Conservation (phyloP, 1,284 basidiomycete species). For the Apiotrichum brassicae region DNA sequence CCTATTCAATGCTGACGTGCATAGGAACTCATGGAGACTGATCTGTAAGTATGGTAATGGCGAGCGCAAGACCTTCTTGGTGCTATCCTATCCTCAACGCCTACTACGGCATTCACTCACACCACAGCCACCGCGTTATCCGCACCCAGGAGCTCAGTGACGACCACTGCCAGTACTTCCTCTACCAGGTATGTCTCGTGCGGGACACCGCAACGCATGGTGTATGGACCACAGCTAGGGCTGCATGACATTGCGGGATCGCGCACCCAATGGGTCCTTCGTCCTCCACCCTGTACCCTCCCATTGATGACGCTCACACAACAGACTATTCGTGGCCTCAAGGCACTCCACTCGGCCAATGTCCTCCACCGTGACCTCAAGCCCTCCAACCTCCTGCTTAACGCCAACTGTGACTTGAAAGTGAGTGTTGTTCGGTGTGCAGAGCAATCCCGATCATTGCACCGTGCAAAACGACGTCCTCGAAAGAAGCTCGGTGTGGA, state of each 20-base stretch:
- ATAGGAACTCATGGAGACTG: conserved; percentile 66
- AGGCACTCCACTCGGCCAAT: conserved; percentile 85
- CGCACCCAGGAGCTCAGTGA: conserved; percentile 73
- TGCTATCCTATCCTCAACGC: too few relatives aligned
- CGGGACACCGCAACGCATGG: too few relatives aligned
- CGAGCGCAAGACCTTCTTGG: background rate
- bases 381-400: conserved; percentile 83
- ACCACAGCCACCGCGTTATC: conserved; percentile 56
- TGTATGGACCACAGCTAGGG: too few relatives aligned
- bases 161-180: conserved; percentile 92
- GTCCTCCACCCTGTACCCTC: background rate
- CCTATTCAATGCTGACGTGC: background rate
- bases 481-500: too few relatives aligned
- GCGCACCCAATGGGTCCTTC: too few relatives aligned
- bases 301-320: conserved; percentile 5
- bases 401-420: conserved; percentile 92
- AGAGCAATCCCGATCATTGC: too few relatives aligned
- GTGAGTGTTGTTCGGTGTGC: too few relatives aligned
- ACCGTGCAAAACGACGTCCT: too few relatives aligned
- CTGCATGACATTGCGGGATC: too few relatives aligned
- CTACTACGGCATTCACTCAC: conserved; percentile 12
- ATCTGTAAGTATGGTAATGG: conserved; percentile 48
- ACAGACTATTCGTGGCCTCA: conserved; percentile 78
- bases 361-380: conserved; percentile 92
- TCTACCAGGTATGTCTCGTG: conserved; percentile 73